These are phyloP conservation scores for Claviceps sp. DNA, from an alignment of 2,329 filamentous ascomycete genomes.

Conservation along the genomic window DNA sequence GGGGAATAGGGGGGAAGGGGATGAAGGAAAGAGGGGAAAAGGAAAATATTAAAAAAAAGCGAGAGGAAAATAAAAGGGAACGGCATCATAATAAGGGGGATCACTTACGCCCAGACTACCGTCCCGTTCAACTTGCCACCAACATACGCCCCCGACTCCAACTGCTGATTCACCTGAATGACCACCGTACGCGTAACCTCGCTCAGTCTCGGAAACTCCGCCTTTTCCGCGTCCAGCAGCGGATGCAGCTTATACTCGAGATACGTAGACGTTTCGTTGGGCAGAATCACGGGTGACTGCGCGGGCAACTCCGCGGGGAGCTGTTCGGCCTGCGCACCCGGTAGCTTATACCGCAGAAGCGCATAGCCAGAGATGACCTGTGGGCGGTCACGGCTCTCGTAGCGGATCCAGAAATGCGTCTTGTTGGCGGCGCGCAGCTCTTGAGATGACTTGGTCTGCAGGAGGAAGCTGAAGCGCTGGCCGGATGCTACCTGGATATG, in stretches of 20 bases:
- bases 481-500: constrained; percentile 1
- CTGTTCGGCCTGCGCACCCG: neutral
- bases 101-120: constrained; percentile 22
- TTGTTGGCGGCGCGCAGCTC: constrained; percentile 8
- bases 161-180: constrained; percentile 29
- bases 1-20: neutral
- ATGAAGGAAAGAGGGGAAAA: neutral
- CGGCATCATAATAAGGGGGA: neutral
- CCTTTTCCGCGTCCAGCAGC: constrained; percentile 9
- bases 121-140: constrained; percentile 16
- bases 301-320: constrained; percentile 4
- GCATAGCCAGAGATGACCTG: constrained; percentile 31
- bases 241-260: constrained; percentile 32
- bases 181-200: constrained; percentile 37
- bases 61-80: neutral
- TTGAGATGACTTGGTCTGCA: constrained; percentile 2
- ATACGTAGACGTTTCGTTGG: constrained; percentile 23
- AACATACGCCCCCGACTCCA: constrained; percentile 18
- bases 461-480: constrained; percentile 4
- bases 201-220: constrained; percentile 23
- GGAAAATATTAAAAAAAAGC: neutral
- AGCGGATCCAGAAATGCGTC: constrained; percentile 31
- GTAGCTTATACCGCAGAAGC: constrained; percentile 29
- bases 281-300: constrained; percentile 16
- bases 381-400: constrained; percentile 36